These are phyloP conservation scores for Wickerhamiella kurtzmanii DNA, from an alignment of 805 yeast species.

Conservation along the genomic window DNA sequence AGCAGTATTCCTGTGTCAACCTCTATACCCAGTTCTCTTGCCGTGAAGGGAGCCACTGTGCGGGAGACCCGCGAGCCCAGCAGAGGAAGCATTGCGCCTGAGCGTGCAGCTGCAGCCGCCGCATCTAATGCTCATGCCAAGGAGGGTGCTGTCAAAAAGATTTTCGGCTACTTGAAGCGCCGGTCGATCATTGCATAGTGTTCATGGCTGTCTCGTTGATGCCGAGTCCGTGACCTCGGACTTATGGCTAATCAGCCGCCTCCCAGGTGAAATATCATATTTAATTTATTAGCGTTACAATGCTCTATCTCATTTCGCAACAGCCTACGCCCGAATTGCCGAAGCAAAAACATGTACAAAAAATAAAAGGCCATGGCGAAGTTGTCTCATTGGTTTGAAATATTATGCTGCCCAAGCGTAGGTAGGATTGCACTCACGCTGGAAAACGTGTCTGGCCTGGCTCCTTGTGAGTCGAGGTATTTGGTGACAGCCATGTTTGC, in stretches of 20 bases:
- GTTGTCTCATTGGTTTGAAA: not conserved
- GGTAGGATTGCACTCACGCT: conserved; percentile 11
- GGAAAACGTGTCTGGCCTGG: conserved; percentile 9
- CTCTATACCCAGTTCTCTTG: not conserved
- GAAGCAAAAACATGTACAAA: too few species aligned
- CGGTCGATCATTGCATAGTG: conserved; percentile 23
- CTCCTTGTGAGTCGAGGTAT: conserved; percentile 15
- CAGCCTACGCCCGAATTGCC: too few species aligned
- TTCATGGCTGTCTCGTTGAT: too few species aligned
- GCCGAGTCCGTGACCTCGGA: too few species aligned
- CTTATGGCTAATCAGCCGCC: too few species aligned
- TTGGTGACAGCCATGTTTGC: conserved; percentile 35
- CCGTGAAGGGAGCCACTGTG: conserved; percentile 2
- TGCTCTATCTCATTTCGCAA: not conserved
- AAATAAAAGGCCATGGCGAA: too few species aligned
- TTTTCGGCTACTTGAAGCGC: conserved; percentile 27
- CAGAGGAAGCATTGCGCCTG: conserved; percentile 1
- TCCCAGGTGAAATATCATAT: too few species aligned
- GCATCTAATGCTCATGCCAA: conserved; percentile 11
- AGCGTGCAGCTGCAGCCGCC: conserved; percentile 1
- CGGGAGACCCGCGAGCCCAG: too few species aligned
- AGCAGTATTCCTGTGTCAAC: not conserved
- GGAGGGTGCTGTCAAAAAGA: conserved; percentile 23
- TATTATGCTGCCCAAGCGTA: conserved; percentile 16
- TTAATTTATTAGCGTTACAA: not conserved